Conservation (phyloP, 169 alveolate species). For the Plasmodium gallinaceum region DNA sequence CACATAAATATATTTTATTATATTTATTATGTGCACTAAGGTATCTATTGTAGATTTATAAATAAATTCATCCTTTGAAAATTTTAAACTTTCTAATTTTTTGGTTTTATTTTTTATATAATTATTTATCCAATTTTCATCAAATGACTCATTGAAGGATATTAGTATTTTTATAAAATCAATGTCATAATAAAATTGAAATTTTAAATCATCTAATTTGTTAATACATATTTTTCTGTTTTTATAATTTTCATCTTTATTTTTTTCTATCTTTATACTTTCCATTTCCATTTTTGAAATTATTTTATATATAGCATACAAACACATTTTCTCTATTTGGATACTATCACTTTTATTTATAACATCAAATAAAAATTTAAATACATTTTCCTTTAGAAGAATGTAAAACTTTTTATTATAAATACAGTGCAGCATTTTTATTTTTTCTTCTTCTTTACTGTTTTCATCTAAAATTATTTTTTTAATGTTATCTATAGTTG, state of each 20-base stretch:
- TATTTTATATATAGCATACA: conserved; percentile 34
- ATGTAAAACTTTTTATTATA: conserved; percentile 42
- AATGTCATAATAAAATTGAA: conserved; percentile 34
- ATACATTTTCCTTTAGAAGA: conserved; percentile 37
- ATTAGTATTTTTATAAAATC: conserved; percentile 32
- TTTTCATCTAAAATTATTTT: conserved; percentile 8
- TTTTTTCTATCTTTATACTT: conserved; percentile 9
- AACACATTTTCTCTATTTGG: conserved; percentile 21
- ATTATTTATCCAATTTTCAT: conserved; percentile 38
- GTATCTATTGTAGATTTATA: conserved; percentile 5
- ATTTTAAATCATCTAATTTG: conserved; percentile 23
- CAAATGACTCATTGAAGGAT: conserved; percentile 30
- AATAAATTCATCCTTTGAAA: conserved; percentile 6
- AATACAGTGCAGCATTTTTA: conserved; percentile 51
- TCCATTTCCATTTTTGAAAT: conserved; percentile 41
- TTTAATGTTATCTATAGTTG: conserved; percentile 19
- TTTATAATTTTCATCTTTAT: conserved; percentile 9
- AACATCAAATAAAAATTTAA: conserved; percentile 29
- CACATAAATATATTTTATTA: conserved; percentile 55
- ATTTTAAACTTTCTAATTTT: conserved; percentile 32
- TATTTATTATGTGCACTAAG: conserved; percentile 26
- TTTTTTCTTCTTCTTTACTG: conserved; percentile 30
- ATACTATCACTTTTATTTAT: conserved; percentile 5
- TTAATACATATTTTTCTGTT: conserved; percentile 32
- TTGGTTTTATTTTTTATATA: conserved; percentile 29